phyloP scores from a whole-genome alignment of 129 eudicot species.

The Kitagawia praeruptora region DNA sequence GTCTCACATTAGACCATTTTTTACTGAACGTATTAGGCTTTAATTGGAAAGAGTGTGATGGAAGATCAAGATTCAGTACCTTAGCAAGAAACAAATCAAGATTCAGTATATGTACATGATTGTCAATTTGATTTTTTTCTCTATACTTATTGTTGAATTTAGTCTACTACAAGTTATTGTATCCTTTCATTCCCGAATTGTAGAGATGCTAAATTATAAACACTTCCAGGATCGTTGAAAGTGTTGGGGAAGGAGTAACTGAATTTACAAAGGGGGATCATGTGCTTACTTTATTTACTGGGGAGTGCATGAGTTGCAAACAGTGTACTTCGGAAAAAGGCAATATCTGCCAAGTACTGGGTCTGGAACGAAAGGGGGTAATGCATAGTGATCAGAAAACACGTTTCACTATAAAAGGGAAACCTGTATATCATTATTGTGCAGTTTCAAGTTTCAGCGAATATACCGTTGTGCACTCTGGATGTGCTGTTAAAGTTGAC shows the following conservation, averaged over 20 bases:
- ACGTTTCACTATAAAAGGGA: conserved; percentile 70
- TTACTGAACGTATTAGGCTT: background rate
- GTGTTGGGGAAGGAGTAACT: conserved; percentile 83
- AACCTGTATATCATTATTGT: conserved; percentile 83
- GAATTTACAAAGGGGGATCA: conserved; percentile 87
- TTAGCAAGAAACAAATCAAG: too few relatives aligned
- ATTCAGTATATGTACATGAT: background rate
- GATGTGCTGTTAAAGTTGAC: conserved; percentile 85
- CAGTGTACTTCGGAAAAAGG: conserved; percentile 73
- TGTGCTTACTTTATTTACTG: conserved; percentile 85
- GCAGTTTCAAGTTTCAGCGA: conserved; percentile 98
- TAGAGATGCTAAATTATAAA: conserved; percentile 16
- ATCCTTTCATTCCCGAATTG: too few relatives aligned
- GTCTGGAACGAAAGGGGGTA: conserved; percentile 77
- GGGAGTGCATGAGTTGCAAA: conserved; percentile 92
- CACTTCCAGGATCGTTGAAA: conserved; percentile 77
- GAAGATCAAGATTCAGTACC: background rate
- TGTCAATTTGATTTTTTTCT: background rate
- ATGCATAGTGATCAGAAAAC: conserved; percentile 94
- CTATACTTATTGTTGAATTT: background rate
- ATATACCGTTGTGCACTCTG: conserved; percentile 89
- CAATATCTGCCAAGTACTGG: conserved; percentile 87
- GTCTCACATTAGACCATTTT: background rate
- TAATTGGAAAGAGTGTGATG: background rate
- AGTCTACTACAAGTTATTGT: background rate